Base-by-base conservation (phyloP, 352 stramenopile genomes). In the Globisporangium orthogonon region DNA sequence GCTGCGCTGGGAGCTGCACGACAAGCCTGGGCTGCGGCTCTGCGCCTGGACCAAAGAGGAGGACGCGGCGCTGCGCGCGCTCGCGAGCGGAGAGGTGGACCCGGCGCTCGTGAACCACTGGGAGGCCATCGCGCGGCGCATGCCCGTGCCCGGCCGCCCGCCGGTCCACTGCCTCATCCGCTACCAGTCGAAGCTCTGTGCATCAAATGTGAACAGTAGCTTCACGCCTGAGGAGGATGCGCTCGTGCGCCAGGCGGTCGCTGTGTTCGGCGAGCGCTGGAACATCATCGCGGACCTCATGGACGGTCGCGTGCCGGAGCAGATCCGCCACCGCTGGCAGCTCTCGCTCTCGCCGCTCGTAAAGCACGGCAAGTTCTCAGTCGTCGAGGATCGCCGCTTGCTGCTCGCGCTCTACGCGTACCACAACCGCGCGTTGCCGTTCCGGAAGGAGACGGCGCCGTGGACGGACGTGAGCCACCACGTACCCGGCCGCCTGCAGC, bases 291-390 rank as follows among this genome's bases (percentile, higher is more conserved):
- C 81, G 2, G 81, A 89, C 51, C 70, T 91, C 31, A 69, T 91
- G 65, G 81, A 91, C 50, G 81, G 76, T 1, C 78, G 78, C 23
- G 69, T 91, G 28, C 62, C 81, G 2, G 81, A 91, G 69, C 81
- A 91, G 59, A 70, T 91, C 37, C 76, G 78, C n/a, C 78, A 89
- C 50, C 78, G 81, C 0, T 91, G 78, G 78, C 81, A 91, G 59
- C 68, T 78, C 17, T 79, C 78, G 45, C 66, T 91, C 28, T 77
- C 75, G 10, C 81, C 81, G 23, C 66, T 75, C 15, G 59, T 91
- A 49, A 78, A 78, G 43, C 74, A 76, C 40, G 81, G 81, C 66
- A 89, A 88, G 55, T 91, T 88, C 55, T 86, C 81, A 17, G 51
- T 88, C 30, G 66, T 89, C 47, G 78, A 91, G 29, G 81, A 91